phyloP scores from a whole-genome alignment of 495 filamentous ascomycete species.

The Xylaria flabelliformis region DNA sequence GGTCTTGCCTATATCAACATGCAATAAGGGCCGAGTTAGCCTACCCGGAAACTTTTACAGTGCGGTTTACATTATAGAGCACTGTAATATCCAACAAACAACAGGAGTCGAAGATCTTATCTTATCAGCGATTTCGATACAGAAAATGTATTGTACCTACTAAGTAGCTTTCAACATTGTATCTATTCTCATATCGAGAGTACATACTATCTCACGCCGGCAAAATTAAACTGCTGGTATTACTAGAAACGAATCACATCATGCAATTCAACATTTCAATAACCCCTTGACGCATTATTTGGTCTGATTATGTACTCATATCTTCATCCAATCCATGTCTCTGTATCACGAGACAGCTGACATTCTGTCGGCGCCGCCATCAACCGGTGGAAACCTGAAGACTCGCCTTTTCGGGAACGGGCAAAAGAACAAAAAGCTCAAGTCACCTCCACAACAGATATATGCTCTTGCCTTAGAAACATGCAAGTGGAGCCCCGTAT shows the following conservation, averaged over 20 bases:
- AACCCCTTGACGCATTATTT: background rate
- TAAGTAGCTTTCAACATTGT: background rate
- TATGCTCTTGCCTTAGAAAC: conserved; percentile 86
- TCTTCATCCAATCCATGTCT: conserved; percentile 66
- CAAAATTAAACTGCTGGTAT: background rate
- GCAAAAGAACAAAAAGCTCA: conserved; percentile 64
- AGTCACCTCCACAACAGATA: conserved; percentile 78
- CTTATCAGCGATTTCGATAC: background rate
- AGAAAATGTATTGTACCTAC: conserved; percentile 10
- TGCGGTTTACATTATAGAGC: background rate
- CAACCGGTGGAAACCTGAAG: conserved; percentile 77
- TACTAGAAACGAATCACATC: background rate
- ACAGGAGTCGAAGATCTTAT: background rate
- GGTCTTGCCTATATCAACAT: too few species aligned
- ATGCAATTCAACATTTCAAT: background rate
- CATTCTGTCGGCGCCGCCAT: conserved; percentile 67
- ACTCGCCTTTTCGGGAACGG: conserved; percentile 73
- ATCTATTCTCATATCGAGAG: background rate
- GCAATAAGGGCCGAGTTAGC: background rate
- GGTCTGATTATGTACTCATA: conserved; percentile 19
- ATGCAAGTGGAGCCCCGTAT: conserved; percentile 84
- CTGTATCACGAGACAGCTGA: conserved; percentile 91
- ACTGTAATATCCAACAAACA: background rate
- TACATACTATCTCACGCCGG: background rate
- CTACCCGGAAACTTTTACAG: background rate